A percentile compares a stretch with the other conserved stretches of the same genome.
phyloP scores from a whole-genome alignment of 2,329 filamentous ascomycete species.

The Trichoderma brevicompactum region DNA sequence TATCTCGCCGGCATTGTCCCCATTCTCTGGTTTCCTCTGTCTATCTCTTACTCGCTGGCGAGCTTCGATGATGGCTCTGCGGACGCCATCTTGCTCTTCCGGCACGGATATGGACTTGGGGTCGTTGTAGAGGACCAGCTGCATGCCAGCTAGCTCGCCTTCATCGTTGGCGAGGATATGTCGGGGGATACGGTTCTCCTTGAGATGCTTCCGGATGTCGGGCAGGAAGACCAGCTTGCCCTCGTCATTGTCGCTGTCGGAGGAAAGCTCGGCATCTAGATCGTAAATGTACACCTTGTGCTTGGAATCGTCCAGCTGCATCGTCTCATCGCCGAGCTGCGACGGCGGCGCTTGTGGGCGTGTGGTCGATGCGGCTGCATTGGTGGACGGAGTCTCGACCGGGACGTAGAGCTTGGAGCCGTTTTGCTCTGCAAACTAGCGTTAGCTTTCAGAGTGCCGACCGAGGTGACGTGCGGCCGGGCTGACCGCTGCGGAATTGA shows the following conservation, averaged over 20 bases:
- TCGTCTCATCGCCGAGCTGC: conserved; percentile 58
- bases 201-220: conserved; percentile 82
- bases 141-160: conserved; percentile 61
- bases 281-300: conserved; percentile 90
- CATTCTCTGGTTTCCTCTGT: conserved; percentile 50
- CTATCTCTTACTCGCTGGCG: conserved; percentile 67
- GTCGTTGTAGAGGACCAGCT: conserved; percentile 84
- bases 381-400: conserved; percentile 54
- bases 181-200: conserved; percentile 69
- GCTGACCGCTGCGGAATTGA: not conserved
- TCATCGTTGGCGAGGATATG: conserved; percentile 64
- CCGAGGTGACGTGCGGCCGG: too few relatives aligned
- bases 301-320: conserved; percentile 86
- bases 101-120: conserved; percentile 77
- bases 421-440: conserved; percentile 57
- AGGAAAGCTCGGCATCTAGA: conserved; percentile 82
- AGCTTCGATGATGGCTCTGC: conserved; percentile 82
- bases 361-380: conserved; percentile 27
- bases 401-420: conserved; percentile 69
- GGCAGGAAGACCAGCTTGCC: conserved; percentile 77
- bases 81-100: conserved; percentile 74
- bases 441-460: conserved; percentile 26
- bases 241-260: conserved; percentile 50
- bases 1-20: conserved; percentile 23
- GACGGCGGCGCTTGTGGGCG: conserved; percentile 26